Percentiles rank a stretch among this genome's conserved stretches.
These are phyloP conservation scores for Chaetomium fimeti DNA, from an alignment of 495 filamentous ascomycete species.

Conservation along the genomic window DNA sequence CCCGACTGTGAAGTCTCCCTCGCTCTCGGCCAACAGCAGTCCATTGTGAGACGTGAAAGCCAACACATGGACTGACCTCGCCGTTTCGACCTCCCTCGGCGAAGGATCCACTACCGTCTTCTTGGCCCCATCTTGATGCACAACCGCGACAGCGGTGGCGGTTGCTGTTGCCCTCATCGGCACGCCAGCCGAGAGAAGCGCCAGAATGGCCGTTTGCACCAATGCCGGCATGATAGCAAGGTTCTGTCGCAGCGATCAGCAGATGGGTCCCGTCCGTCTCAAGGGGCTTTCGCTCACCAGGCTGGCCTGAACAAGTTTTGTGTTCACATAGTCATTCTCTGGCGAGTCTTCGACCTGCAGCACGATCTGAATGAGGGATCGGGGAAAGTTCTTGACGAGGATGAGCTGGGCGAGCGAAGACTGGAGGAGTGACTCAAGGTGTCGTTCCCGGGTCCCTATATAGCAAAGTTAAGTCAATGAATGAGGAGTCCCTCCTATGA, in stretches of 20 bases:
- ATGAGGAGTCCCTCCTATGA: slow-evolving; percentile 38
- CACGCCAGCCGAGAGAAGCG: slow-evolving; percentile 73
- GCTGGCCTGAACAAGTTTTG: slow-evolving; percentile 50
- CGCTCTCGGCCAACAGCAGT: slow-evolving; percentile 74
- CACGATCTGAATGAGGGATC: slow-evolving; percentile 64
- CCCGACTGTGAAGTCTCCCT: slow-evolving; percentile 72
- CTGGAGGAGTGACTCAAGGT: slow-evolving; percentile 68
- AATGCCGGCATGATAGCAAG: slow-evolving; percentile 71
- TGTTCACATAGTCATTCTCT: slow-evolving; percentile 54
- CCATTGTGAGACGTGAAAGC: slow-evolving; percentile 73
- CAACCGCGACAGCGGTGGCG: slow-evolving; percentile 60
- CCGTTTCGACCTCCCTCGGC: slow-evolving; percentile 52
- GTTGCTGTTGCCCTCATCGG: slow-evolving; percentile 70
- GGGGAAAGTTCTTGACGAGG: slow-evolving; percentile 64
- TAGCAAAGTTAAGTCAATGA: slow-evolving; percentile 37
- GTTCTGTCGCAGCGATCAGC: slow-evolving; percentile 52
- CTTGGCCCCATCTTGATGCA: slow-evolving; percentile 45
- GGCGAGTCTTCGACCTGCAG: slow-evolving; percentile 61
- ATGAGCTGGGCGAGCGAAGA: slow-evolving; percentile 67
- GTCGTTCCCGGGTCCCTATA: slow-evolving; percentile 66
- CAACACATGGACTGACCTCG: slow-evolving; percentile 71
- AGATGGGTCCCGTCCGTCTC: slow-evolving; percentile 14
- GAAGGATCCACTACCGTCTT: slow-evolving; percentile 56
- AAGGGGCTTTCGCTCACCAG: slow-evolving; percentile 39
- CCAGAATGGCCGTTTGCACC: slow-evolving; percentile 67